Evolutionary conservation across 345 rosid genomes (phyloP), one percentile per base, ranked within the genome.

Genomic region (Draba incana): DNA sequence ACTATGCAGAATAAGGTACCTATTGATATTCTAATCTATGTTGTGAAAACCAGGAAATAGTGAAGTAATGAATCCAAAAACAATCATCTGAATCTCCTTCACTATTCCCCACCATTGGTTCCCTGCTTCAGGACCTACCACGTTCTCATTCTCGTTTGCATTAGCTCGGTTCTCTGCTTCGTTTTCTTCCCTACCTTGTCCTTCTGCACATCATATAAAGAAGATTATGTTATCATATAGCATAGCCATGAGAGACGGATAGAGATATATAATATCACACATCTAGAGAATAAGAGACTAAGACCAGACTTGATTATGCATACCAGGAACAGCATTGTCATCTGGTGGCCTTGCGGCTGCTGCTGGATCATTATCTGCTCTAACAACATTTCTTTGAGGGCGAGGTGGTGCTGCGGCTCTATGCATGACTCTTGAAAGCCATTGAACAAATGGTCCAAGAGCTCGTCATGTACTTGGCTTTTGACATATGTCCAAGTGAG

Each of bases 371-470:
- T 85, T 80, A 63, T 85, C 89, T 51, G 81, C 86, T 65, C 84
- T 74, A 31, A 50, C 83, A 75, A 84, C 91, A 20, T 90, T 84
- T 79, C 87, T 81, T 8, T 83, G 87, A 48, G 79, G 88, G 43
- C 35, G 83, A 58, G 92, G 94, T 70, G 96, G 97, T 4, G 85
- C 82, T 59, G 89, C 97, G 4, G 96, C 96, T 77, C 97, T 91
- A 52, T 83, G 91, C 97, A 88, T 87, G 69, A 92, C 83, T 71
- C 86, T 91, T n/a, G 96, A 85, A 50, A 92, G 88, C 96, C 93
- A 83, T 59, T 77, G 77, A 24, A 88, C 71, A 63, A 91, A 69
- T 8, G 97, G 97, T 15, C 92, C 68, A 24, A 91, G 87, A 71
- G 91, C 97, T 64, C 20, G 20, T 20, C 20, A 20, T 20, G 20